Conservation (phyloP, 305 asterid species). For the Striga hermonthica region DNA sequence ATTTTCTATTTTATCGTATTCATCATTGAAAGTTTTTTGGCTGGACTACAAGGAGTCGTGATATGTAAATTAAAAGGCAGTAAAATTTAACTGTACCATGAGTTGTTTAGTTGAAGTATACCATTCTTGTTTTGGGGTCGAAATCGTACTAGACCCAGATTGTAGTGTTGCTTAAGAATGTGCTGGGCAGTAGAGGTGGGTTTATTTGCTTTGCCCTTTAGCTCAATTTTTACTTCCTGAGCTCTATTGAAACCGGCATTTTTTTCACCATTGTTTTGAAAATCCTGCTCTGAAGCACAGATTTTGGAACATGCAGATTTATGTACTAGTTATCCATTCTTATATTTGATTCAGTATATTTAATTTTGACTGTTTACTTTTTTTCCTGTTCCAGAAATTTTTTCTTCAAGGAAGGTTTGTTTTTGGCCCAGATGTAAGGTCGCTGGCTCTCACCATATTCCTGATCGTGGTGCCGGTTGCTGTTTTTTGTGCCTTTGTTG, state of each 20-base stretch:
- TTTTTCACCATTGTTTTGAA: background rate
- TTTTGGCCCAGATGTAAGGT: conserved; percentile 95
- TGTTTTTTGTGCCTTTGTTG: conserved; percentile 86
- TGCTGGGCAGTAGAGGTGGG: too few relatives aligned
- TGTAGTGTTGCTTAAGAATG: too few relatives aligned
- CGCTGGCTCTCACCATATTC: conserved; percentile 74
- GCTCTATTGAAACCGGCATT: conserved; percentile 4
- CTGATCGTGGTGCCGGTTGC: conserved; percentile 81
- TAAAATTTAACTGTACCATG: too few relatives aligned
- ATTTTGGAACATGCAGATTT: background rate
- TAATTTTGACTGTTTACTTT: background rate
- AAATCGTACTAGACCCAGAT: too few relatives aligned
- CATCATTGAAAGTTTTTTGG: background rate
- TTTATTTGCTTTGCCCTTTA: too few relatives aligned
- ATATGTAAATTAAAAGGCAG: too few relatives aligned
- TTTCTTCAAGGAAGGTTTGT: conserved; percentile 87
- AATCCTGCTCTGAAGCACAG: conserved; percentile 21
- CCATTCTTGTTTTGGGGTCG: too few relatives aligned
- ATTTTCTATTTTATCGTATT: background rate
- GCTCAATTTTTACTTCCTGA: background rate
- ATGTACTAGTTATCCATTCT: background rate
- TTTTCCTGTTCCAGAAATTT: conserved; percentile 64
- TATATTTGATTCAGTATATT: background rate
- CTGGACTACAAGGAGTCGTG: background rate
- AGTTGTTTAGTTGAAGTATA: too few relatives aligned